Conservation (phyloP, 2,329 filamentous ascomycete species). For the Neoscytalidium dimidiatum region DNA sequence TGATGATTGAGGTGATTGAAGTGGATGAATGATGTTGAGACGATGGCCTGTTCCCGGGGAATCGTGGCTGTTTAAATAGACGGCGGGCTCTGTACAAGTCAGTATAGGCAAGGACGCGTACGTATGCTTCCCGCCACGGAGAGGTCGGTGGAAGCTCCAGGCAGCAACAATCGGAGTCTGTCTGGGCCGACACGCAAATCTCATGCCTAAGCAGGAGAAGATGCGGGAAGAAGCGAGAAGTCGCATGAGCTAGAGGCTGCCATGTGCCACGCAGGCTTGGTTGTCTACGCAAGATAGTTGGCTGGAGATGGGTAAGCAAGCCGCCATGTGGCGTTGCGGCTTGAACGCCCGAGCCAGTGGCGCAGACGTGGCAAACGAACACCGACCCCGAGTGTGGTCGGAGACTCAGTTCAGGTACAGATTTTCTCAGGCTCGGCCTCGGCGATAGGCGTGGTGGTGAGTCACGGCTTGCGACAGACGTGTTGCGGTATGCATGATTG, state of each 20-base stretch:
- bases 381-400: neutral
- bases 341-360: neutral
- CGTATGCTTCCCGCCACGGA: conserved; percentile 10
- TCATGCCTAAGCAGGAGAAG: conserved; percentile 13
- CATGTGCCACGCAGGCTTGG: neutral
- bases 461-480: neutral
- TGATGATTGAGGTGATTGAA: conserved; percentile 22
- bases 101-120: conserved; percentile 18
- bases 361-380: conserved; percentile 4
- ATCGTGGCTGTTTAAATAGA: conserved; percentile 1
- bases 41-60: neutral
- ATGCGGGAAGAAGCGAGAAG: conserved; percentile 13
- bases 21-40: conserved; percentile 10
- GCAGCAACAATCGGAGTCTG: conserved; percentile 4
- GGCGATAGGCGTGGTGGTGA: neutral
- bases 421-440: neutral
- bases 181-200: neutral
- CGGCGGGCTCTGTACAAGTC: neutral
- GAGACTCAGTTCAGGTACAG: neutral
- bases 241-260: conserved; percentile 6
- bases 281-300: neutral
- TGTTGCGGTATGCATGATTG: conserved; percentile 3
- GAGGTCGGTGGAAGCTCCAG: neutral
- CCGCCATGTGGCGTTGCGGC: conserved; percentile 5
- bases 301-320: neutral